Conservation (phyloP, 495 filamentous ascomycete species). For the Aspergillus conjunctus region DNA sequence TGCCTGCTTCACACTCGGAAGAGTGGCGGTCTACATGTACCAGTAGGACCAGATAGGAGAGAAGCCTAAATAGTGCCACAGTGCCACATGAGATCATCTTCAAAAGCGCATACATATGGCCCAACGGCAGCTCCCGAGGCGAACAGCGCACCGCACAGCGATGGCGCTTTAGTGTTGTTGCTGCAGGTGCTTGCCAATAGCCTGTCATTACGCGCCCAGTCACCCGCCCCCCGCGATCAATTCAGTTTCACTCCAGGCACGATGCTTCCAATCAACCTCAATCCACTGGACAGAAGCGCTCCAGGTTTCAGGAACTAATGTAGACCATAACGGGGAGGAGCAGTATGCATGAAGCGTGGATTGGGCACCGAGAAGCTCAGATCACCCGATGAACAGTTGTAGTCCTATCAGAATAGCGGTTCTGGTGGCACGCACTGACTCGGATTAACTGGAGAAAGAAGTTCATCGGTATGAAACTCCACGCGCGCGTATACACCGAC, state of each 20-base stretch:
- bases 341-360: conserved; percentile 15
- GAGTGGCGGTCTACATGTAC: neutral
- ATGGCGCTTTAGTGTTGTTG: neutral
- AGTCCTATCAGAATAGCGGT: neutral
- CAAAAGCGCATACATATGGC: neutral
- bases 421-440: neutral
- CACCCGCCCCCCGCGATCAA: conserved; percentile 9
- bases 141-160: neutral
- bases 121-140: conserved; percentile 4
- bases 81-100: neutral
- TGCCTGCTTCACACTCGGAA: neutral
- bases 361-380: conserved; percentile 11
- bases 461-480: neutral
- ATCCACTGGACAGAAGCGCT: conserved; percentile 1
- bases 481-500: neutral
- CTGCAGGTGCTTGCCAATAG: conserved; percentile 1
- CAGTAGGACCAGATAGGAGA: neutral
- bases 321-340: conserved; percentile 16
- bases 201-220: conserved; percentile 8
- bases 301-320: conserved; percentile 19
- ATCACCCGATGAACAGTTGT: neutral
- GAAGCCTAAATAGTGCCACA: neutral
- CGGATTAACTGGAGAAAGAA: neutral
- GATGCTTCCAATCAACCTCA: conserved; percentile 8
- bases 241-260: conserved; percentile 13